These are phyloP conservation scores for Corylus americana DNA, from an alignment of 306 rosid genomes.

Conservation along the genomic window DNA sequence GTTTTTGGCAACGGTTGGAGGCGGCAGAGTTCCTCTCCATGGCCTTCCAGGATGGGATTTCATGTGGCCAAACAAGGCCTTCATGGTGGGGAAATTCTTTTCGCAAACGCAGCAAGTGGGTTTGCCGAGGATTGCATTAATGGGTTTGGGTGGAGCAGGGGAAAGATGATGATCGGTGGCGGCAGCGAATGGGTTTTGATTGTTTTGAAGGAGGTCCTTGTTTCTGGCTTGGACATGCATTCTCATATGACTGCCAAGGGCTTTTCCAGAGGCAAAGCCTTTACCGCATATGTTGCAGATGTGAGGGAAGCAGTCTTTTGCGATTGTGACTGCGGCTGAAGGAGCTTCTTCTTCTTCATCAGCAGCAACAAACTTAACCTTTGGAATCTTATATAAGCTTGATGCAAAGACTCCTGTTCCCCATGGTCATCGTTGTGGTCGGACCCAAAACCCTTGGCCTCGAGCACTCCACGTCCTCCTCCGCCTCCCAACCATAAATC, in stretches of 20 bases:
- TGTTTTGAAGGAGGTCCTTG: not conserved
- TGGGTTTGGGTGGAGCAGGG: not conserved
- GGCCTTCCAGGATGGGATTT: slow-evolving; percentile 38
- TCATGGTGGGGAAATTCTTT: slow-evolving; percentile 35
- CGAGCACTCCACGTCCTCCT: not conserved
- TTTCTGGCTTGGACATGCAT: slow-evolving; percentile 29
- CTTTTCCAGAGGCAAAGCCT: slow-evolving; percentile 42
- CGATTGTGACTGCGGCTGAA: not conserved
- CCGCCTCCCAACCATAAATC: not conserved
- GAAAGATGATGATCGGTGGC: not conserved
- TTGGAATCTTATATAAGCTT: slow-evolving; percentile 22
- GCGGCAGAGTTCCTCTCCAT: slow-evolving; percentile 42
- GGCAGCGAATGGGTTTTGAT: not conserved
- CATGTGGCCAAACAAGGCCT: slow-evolving; percentile 43
- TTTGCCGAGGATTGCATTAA: not conserved
- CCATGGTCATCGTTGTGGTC: not conserved
- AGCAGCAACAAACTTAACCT: not conserved
- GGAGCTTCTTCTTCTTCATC: too few relatives aligned
- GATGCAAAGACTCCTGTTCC: not conserved
- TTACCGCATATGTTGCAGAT: slow-evolving; percentile 34
- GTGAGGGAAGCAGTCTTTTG: not conserved
- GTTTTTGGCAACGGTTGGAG: not conserved
- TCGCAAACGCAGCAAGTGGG: slow-evolving; percentile 23
- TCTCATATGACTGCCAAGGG: slow-evolving; percentile 58
- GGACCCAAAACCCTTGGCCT: not conserved